Conservation (phyloP, 495 filamentous ascomycete genomes). For the Daldinia grandis region DNA sequence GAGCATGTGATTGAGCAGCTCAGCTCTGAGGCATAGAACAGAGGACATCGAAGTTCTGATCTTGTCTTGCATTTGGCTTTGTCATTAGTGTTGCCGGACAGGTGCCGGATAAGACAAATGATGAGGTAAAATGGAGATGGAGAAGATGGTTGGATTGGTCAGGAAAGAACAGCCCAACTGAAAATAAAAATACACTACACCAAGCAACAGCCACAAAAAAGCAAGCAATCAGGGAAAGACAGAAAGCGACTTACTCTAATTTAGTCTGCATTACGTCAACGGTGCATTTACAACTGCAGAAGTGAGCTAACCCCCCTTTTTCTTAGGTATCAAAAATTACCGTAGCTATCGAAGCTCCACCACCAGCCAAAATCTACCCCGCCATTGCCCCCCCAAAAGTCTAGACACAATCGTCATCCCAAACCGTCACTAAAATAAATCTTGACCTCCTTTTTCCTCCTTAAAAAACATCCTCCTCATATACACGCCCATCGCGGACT, state of each 20-base stretch:
- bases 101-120: slow-evolving; percentile 10
- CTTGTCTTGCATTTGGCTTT: slow-evolving; percentile 4
- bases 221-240: slow-evolving; percentile 24
- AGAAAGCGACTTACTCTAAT: slow-evolving; percentile 18
- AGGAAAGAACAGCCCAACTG: slow-evolving; percentile 12
- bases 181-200: slow-evolving; percentile 16
- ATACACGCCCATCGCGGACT: neutral
- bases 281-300: slow-evolving; percentile 33
- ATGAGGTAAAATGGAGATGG: slow-evolving; percentile 25
- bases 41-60: neutral
- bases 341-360: slow-evolving; percentile 37
- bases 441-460: slow-evolving; percentile 39
- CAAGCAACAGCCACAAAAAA: neutral
- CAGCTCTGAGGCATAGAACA: neutral
- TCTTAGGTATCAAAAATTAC: slow-evolving; percentile 27
- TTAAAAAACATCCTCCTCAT: neutral
- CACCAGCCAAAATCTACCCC: slow-evolving; percentile 38
- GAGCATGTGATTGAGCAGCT: slow-evolving; percentile 37
- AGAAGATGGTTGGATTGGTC: slow-evolving; percentile 12
- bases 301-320: slow-evolving; percentile 36
- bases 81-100: slow-evolving; percentile 19
- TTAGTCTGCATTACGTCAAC: slow-evolving; percentile 47
- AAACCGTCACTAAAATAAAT: slow-evolving; percentile 26
- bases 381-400: slow-evolving; percentile 30
- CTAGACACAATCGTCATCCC: slow-evolving; percentile 32